Evolutionary conservation across 768 basidiomycete genomes (phyloP).

Genomic region (Mycena leptocephala): DNA sequence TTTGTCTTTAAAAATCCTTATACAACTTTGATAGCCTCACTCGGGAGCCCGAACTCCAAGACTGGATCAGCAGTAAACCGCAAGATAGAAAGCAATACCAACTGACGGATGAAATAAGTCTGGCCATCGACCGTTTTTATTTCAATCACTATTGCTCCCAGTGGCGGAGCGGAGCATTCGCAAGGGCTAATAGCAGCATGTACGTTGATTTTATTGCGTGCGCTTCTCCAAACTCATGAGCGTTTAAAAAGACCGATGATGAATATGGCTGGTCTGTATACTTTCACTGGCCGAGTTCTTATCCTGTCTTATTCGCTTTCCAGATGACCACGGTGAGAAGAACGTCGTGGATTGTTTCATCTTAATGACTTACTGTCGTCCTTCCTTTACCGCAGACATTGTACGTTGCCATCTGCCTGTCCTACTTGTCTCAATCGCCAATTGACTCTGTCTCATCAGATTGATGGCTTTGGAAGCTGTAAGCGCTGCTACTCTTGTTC

Average conservation of each 20-base stretch:
- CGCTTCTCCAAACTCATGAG: neutral
- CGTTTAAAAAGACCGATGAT: slow-evolving; percentile 64
- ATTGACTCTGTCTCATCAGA: slow-evolving; percentile 55
- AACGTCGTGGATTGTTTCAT: slow-evolving; percentile 37
- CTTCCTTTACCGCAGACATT: slow-evolving; percentile 54
- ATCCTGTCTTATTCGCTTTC: slow-evolving; percentile 2
- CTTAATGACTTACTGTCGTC: neutral
- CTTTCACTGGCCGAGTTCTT: neutral
- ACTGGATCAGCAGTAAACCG: slow-evolving; percentile 81
- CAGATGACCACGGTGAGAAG: slow-evolving; percentile 85
- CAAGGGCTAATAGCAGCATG: slow-evolving; percentile 92
- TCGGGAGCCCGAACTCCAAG: slow-evolving; percentile 90
- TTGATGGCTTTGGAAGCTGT: slow-evolving; percentile 91
- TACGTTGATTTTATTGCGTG: slow-evolving; percentile 48
- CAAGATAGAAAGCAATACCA: slow-evolving; percentile 72
- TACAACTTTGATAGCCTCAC: slow-evolving; percentile 67
- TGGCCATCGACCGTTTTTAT: slow-evolving; percentile 88
- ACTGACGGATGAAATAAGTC: slow-evolving; percentile 80
- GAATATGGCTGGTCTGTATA: slow-evolving; percentile 83
- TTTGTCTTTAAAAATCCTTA: slow-evolving; percentile 14
- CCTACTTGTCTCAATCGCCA: neutral
- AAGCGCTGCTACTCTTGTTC: slow-evolving; percentile 46
- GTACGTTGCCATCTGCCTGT: slow-evolving; percentile 47
- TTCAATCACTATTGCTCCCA: slow-evolving; percentile 93
- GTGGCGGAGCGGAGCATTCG: slow-evolving; percentile 93